Evolutionary conservation across 139 green algal genomes (phyloP).

Genomic region (Astrephomene gubernaculifera): DNA sequence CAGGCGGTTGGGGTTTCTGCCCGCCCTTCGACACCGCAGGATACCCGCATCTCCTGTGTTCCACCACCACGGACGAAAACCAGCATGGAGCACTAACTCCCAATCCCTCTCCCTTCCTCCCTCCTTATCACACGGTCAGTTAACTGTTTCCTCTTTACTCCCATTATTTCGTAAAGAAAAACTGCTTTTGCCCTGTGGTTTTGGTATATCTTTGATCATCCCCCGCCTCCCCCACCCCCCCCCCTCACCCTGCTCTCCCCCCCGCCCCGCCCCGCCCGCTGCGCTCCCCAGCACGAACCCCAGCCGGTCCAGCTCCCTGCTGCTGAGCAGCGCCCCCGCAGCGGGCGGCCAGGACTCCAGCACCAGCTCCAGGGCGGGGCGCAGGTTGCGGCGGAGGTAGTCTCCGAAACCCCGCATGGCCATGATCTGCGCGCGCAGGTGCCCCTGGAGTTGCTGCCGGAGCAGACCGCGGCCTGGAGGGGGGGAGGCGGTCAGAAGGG

Average conservation of each 20-base stretch:
- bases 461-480: slow-evolving; percentile 37
- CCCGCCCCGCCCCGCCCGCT: background rate
- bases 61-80: no score
- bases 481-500: background rate
- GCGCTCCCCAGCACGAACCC: slow-evolving; percentile 64
- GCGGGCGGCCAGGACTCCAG: slow-evolving; percentile 31
- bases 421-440: slow-evolving; percentile 45
- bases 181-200: no score
- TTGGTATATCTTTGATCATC: no score
- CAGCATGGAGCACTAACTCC: no score
- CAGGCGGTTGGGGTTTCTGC: no score
- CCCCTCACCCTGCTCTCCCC: slow-evolving; percentile 11
- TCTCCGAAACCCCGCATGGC: slow-evolving; percentile 52
- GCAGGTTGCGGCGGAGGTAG: slow-evolving; percentile 58
- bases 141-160: no score
- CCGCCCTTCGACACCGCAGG: no score
- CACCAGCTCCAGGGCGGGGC: slow-evolving; percentile 42
- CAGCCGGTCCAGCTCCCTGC: slow-evolving; percentile 77
- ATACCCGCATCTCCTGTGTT: no score
- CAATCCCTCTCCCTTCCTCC: no score
- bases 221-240: background rate
- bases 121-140: no score
- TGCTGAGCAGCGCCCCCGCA: slow-evolving; percentile 45
- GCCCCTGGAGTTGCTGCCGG: slow-evolving; percentile 60
- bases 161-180: no score